Conservation (phyloP, 23 red algal genomes). For the Gracilariopsis chorda region DNA sequence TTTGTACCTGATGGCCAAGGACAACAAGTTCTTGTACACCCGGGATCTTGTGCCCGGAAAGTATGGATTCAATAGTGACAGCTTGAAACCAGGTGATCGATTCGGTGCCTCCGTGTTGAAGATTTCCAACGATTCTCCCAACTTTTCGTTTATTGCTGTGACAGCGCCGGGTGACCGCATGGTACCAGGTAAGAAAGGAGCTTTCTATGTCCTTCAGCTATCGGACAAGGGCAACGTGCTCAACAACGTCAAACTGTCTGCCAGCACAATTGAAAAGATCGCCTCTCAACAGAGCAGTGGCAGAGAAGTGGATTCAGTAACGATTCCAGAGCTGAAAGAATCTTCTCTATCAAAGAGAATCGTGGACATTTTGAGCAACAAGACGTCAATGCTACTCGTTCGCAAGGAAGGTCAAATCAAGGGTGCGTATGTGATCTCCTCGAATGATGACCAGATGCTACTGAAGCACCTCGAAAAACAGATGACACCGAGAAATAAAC, state of each 20-base stretch:
- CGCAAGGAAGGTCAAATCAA: slow-evolving; percentile 7
- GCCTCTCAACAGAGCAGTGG: not conserved
- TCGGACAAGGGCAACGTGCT: slow-evolving; percentile 26
- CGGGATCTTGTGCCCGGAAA: slow-evolving; percentile 46
- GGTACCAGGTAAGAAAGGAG: slow-evolving; percentile 3
- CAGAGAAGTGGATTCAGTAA: not conserved
- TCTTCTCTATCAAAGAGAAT: slow-evolving; percentile 4
- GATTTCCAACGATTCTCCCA: not conserved
- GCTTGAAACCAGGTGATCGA: slow-evolving; percentile 3
- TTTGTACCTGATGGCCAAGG: slow-evolving; percentile 44
- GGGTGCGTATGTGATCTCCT: slow-evolving; percentile 8
- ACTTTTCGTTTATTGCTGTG: slow-evolving; percentile 36
- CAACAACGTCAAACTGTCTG: slow-evolving; percentile 31
- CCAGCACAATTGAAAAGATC: not conserved
- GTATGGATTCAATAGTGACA: not conserved
- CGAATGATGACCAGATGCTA: not conserved
- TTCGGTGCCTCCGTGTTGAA: slow-evolving; percentile 14
- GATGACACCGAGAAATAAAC: slow-evolving; percentile 2
- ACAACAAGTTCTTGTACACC: slow-evolving; percentile 39
- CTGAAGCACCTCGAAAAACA: not conserved
- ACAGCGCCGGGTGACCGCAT: slow-evolving; percentile 43
- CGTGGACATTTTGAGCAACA: slow-evolving; percentile 14
- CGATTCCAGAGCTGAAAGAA: not conserved
- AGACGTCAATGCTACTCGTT: slow-evolving; percentile 16
- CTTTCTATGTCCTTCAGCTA: slow-evolving; percentile 47